These are phyloP conservation scores for Mycena sanguinolenta DNA, from an alignment of 768 basidiomycete genomes.

Conservation along the genomic window DNA sequence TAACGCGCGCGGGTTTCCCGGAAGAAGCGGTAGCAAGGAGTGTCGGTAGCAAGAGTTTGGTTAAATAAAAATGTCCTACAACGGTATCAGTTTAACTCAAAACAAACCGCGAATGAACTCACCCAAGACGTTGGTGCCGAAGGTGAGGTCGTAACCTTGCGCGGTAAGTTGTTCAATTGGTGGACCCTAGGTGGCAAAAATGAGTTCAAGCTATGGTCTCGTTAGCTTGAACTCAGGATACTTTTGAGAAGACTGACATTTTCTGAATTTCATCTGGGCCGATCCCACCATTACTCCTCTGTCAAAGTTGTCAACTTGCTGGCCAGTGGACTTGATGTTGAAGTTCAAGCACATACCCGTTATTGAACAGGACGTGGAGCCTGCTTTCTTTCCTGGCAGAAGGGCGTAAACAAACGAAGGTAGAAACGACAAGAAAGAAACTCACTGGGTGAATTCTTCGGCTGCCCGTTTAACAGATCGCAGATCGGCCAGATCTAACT, in stretches of 20 bases:
- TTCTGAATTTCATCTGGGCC: no score
- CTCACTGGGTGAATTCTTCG: neutral
- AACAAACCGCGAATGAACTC: no score
- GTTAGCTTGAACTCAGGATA: no score
- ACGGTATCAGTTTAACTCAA: no score
- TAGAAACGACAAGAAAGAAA: no score
- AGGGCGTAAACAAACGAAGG: neutral
- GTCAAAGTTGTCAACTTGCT: no score
- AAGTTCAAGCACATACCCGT: no score
- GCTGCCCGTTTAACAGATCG: neutral
- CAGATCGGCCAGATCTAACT: conserved; percentile 1
- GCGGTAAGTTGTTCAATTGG: neutral
- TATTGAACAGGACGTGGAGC: neutral
- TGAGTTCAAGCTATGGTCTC: no score
- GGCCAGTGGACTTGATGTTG: no score
- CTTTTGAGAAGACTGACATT: no score
- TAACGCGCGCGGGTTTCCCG: neutral
- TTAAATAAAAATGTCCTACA: neutral
- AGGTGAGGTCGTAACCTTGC: neutral
- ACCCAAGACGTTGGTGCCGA: neutral
- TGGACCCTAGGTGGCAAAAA: no score
- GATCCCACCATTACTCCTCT: no score
- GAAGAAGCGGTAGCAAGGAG: neutral
- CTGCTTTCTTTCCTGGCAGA: neutral
- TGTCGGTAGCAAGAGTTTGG: neutral